These are phyloP conservation scores for Heteromeles arbutifolia DNA, from an alignment of 306 rosid species.

Conservation along the genomic window DNA sequence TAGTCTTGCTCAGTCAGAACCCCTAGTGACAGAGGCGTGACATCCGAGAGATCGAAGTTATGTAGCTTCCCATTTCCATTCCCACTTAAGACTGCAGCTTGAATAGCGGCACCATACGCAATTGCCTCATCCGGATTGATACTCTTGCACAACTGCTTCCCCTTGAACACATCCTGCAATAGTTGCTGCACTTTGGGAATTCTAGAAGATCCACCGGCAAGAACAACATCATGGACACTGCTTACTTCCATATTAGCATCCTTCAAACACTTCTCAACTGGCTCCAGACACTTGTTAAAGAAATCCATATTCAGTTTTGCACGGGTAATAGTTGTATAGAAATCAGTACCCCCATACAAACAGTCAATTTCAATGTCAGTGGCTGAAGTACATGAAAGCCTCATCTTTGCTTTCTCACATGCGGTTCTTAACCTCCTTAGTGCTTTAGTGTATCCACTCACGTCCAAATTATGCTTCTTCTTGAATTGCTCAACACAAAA, in stretches of 20 bases:
- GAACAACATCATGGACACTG: background rate
- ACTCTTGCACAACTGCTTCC: background rate
- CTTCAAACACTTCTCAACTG: background rate
- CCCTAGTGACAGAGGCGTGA: background rate
- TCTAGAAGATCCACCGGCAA: background rate
- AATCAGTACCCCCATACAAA: background rate
- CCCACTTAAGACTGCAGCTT: conserved; percentile 7
- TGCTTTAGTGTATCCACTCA: background rate
- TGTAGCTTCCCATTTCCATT: background rate
- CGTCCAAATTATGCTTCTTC: background rate
- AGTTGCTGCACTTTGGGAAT: background rate
- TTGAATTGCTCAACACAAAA: background rate
- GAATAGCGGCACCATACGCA: background rate
- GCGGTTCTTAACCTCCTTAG: background rate
- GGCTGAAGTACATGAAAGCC: background rate
- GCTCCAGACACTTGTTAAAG: background rate
- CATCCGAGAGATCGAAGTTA: background rate
- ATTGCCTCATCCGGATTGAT: background rate
- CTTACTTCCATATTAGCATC: background rate
- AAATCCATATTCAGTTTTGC: background rate
- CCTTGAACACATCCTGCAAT: background rate
- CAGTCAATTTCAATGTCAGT: background rate
- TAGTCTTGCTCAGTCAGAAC: accelerated
- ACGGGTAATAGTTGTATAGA: background rate
- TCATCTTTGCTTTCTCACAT: background rate